Evolutionary conservation across 257 asterid species (phyloP).

Genomic region (Misopates orontium): DNA sequence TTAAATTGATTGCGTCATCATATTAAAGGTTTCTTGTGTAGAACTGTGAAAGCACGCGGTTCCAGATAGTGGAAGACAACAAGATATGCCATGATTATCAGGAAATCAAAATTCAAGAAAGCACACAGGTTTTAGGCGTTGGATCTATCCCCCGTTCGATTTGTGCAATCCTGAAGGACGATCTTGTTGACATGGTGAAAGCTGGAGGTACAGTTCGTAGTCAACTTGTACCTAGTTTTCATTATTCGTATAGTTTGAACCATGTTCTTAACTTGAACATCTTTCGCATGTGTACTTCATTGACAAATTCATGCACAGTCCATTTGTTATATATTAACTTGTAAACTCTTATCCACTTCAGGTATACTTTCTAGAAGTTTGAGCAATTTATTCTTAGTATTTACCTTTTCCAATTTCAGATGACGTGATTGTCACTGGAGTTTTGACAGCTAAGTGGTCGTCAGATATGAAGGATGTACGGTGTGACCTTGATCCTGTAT

Average conservation of each 20-base stretch:
- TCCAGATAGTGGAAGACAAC: slow-evolving; percentile 75
- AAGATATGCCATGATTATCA: slow-evolving; percentile 91
- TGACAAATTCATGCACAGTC: slow-evolving; percentile 18
- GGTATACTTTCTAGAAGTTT: slow-evolving; percentile 15
- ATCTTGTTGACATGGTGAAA: slow-evolving; percentile 92
- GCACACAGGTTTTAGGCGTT: slow-evolving; percentile 91
- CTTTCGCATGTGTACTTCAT: slow-evolving; percentile 15
- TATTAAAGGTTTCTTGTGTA: slow-evolving; percentile 31
- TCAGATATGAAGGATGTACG: slow-evolving; percentile 82
- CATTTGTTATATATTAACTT: not conserved
- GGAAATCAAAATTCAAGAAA: slow-evolving; percentile 96
- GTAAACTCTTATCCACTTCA: not conserved
- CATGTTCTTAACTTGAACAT: slow-evolving; percentile 12
- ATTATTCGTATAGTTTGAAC: not conserved
- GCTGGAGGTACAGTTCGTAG: slow-evolving; percentile 77
- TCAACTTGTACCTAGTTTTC: slow-evolving; percentile 2
- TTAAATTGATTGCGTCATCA: slow-evolving; percentile 18
- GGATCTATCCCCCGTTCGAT: slow-evolving; percentile 98
- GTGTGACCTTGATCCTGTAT: slow-evolving; percentile 95
- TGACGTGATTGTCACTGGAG: slow-evolving; percentile 91
- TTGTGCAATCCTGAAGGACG: slow-evolving; percentile 89
- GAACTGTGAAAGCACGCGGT: slow-evolving; percentile 86
- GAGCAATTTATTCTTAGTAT: slow-evolving; percentile 22
- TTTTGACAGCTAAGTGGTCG: slow-evolving; percentile 91
- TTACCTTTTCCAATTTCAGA: slow-evolving; percentile 48